Conservation (phyloP, 768 basidiomycete species). For the Mycena alexandri region DNA sequence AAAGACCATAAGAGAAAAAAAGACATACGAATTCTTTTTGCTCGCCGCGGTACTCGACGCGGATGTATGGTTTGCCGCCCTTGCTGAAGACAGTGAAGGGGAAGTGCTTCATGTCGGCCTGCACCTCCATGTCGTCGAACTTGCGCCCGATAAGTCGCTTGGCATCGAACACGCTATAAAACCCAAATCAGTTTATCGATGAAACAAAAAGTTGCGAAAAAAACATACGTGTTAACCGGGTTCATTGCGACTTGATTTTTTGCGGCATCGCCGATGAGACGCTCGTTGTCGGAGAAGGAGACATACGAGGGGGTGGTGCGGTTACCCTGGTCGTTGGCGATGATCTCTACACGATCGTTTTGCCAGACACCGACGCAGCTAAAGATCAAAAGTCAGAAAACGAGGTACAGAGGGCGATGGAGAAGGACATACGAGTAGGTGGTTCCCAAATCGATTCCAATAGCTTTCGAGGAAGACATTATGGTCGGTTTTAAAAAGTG, state of each 20-base stretch:
- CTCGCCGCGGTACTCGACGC: conserved; percentile 94
- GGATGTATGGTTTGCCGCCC: conserved; percentile 89
- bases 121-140: conserved; percentile 87
- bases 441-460: conserved; percentile 93
- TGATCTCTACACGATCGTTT: conserved; percentile 99
- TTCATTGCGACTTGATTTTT: conserved; percentile 99
- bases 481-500: conserved; percentile 20
- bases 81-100: conserved; percentile 93
- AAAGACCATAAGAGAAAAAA: conserved; percentile 11
- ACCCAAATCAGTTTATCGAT: conserved; percentile 24
- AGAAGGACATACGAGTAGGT: conserved; percentile 83
- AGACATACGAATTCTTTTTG: conserved; percentile 88
- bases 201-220: conserved; percentile 32
- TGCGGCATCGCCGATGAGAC: conserved; percentile 98
- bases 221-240: conserved; percentile 59
- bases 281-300: conserved; percentile 94
- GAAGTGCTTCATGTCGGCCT: conserved; percentile 87
- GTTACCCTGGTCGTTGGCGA: conserved; percentile 95
- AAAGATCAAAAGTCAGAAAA: conserved; percentile 24
- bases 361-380: conserved; percentile 98
- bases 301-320: conserved; percentile 97
- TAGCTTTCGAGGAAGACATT: conserved; percentile 81
- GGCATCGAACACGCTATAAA: conserved; percentile 36
- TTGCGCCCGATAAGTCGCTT: conserved; percentile 54
- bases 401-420: not conserved